Evolutionary conservation across 1,139 yeast genomes (phyloP).

Genomic region (Debaryomyces subglobosus): DNA sequence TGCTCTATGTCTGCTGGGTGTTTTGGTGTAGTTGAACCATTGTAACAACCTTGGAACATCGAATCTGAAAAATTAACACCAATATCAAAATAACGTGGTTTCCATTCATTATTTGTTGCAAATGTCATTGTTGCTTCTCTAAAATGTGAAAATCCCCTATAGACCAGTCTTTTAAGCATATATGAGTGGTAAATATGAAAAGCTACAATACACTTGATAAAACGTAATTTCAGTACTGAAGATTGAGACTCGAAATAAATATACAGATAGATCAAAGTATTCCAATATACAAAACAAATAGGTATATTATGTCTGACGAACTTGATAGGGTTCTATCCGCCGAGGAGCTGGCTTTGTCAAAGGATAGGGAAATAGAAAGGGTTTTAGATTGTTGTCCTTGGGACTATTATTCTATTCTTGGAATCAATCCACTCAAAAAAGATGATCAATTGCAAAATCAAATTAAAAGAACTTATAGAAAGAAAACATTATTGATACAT

Average conservation of each 20-base stretch:
- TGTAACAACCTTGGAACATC: constrained; percentile 83
- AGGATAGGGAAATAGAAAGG: constrained; percentile 60
- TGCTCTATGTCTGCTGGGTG: constrained; percentile 70
- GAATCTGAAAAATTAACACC: constrained; percentile 88
- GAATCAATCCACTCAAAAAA: constrained; percentile 44
- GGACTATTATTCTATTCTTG: constrained; percentile 61
- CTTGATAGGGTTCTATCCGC: constrained; percentile 36
- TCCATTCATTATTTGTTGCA: constrained; percentile 28
- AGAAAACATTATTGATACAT: constrained; percentile 65
- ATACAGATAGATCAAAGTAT: background rate
- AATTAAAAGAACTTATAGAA: constrained; percentile 54
- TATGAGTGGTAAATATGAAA: background rate
- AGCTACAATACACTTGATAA: background rate
- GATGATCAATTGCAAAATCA: constrained; percentile 31
- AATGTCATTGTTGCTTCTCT: constrained; percentile 1
- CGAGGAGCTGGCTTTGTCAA: constrained; percentile 39
- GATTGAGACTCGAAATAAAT: background rate
- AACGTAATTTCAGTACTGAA: background rate
- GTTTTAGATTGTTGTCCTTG: constrained; percentile 48
- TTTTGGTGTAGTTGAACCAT: constrained; percentile 54
- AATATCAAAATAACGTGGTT: constrained; percentile 49
- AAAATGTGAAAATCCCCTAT: background rate
- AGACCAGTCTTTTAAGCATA: background rate
- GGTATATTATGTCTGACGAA: constrained; percentile 23
- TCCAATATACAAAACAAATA: background rate